Percentiles rank a stretch among this genome's conserved stretches.
Conservation (phyloP, 2,329 filamentous ascomycete species). For the Botrytis elliptica region DNA sequence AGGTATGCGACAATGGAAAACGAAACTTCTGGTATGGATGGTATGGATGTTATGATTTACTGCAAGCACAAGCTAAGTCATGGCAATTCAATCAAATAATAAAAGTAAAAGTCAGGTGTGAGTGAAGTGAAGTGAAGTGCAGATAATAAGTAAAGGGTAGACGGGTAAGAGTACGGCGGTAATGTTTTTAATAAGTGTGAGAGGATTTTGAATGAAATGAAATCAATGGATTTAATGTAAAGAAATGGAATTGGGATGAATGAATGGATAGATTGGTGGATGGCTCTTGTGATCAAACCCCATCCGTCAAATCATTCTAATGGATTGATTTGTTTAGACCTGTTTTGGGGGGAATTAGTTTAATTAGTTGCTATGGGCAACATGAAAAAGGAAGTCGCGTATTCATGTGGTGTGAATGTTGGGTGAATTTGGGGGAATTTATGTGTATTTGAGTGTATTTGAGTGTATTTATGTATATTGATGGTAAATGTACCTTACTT, state of each 20-base stretch:
- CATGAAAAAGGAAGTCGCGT: conserved; percentile 1
- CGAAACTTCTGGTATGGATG: not conserved
- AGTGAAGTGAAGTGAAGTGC: not conserved
- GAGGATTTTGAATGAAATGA: not conserved
- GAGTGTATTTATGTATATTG: too few species aligned
- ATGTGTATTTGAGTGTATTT: not conserved
- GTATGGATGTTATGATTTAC: conserved; percentile 2
- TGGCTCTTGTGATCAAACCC: not conserved
- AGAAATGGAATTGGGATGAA: not conserved
- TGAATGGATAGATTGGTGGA: not conserved
- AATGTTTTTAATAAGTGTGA: not conserved
- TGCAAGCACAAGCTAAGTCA: conserved; percentile 10
- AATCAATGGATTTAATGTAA: not conserved
- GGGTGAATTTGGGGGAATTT: not conserved
- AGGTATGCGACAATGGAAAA: conserved; percentile 1
- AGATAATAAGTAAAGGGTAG: not conserved
- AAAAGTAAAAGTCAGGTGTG: not conserved
- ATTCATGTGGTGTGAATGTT: not conserved
- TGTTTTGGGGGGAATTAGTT: not conserved
- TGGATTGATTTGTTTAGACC: conserved; percentile 10
- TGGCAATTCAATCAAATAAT: not conserved
- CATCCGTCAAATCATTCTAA: not conserved
- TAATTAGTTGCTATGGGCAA: not conserved
- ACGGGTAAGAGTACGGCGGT: not conserved
- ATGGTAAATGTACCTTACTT: too few species aligned